Evolutionary conservation across 495 filamentous ascomycete genomes (phyloP).

Genomic region (Penicillium flavigenum): DNA sequence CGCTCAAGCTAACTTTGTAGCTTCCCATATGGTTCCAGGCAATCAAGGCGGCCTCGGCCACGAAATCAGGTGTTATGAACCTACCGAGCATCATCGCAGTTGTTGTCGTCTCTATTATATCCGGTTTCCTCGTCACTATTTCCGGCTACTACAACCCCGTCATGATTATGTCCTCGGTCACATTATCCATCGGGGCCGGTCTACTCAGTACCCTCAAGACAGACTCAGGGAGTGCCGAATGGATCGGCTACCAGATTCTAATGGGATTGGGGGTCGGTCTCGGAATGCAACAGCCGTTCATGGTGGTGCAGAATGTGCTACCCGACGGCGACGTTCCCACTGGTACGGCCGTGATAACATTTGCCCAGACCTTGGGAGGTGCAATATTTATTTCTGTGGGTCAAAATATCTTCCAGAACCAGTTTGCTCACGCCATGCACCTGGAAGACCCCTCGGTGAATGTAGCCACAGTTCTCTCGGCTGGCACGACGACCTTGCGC

Average conservation of each 20-base stretch:
- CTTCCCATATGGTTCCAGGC: constrained; percentile 41
- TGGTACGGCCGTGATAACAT: no score
- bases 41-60: constrained; percentile 29
- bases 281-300: constrained; percentile 34
- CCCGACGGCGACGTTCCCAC: constrained; percentile 34
- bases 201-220: constrained; percentile 23
- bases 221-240: background rate
- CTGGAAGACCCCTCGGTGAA: no score
- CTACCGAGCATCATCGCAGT: background rate
- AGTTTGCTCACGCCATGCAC: no score
- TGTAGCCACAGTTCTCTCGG: no score
- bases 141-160: constrained; percentile 44
- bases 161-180: constrained; percentile 29
- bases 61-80: constrained; percentile 28
- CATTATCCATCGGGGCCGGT: constrained; percentile 35
- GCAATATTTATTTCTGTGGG: no score
- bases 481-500: no score
- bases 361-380: no score
- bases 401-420: no score
- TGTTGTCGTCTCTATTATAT: constrained; percentile 25
- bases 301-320: constrained; percentile 42
- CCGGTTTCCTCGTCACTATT: constrained; percentile 20
- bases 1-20: constrained; percentile 21
- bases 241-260: constrained; percentile 40
- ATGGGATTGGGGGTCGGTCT: constrained; percentile 40